phyloP scores from a whole-genome alignment of 2,329 filamentous ascomycete genomes.

The Blastomyces gilchristii region DNA sequence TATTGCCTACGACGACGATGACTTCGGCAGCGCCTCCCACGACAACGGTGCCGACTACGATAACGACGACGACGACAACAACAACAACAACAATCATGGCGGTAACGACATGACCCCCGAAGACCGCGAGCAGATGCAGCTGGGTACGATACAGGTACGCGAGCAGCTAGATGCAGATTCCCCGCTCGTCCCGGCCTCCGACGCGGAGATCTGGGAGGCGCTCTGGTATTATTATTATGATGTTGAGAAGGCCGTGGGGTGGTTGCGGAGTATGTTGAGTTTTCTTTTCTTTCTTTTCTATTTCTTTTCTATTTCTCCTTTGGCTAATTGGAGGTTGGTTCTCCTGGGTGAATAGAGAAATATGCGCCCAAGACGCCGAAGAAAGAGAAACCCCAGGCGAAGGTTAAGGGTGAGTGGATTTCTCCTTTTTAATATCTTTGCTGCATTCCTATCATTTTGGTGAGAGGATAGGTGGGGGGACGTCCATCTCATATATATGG shows the following conservation, averaged over 20 bases:
- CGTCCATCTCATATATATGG: not conserved
- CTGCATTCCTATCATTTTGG: not conserved
- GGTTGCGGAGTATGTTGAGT: constrained; percentile 53
- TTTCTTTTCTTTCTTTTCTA: not conserved
- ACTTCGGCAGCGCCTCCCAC: not conserved
- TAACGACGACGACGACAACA: constrained; percentile 7
- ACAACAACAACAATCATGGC: constrained; percentile 19
- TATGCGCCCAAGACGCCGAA: constrained; percentile 13
- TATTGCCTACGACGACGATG: constrained; percentile 35
- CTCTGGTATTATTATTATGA: constrained; percentile 97
- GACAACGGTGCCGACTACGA: no score
- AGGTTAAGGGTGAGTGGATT: constrained; percentile 6
- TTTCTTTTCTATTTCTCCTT: not conserved
- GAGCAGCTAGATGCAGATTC: constrained; percentile 52
- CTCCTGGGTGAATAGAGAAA: constrained; percentile 1
- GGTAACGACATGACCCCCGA: constrained; percentile 29
- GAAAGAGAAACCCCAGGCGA: constrained; percentile 11
- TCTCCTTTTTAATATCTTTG: not conserved
- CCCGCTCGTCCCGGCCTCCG: constrained; percentile 48
- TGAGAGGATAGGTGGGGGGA: not conserved
- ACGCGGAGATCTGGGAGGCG: constrained; percentile 72
- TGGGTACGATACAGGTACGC: constrained; percentile 57
- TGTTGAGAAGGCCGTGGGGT: constrained; percentile 70
- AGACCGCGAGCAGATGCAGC: constrained; percentile 48
- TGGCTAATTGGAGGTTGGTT: not conserved